Evolutionary conservation across 2,329 filamentous ascomycete genomes (phyloP), one percentile per base, ranked within the genome.

Genomic region (Ophiostoma pallidulum): DNA sequence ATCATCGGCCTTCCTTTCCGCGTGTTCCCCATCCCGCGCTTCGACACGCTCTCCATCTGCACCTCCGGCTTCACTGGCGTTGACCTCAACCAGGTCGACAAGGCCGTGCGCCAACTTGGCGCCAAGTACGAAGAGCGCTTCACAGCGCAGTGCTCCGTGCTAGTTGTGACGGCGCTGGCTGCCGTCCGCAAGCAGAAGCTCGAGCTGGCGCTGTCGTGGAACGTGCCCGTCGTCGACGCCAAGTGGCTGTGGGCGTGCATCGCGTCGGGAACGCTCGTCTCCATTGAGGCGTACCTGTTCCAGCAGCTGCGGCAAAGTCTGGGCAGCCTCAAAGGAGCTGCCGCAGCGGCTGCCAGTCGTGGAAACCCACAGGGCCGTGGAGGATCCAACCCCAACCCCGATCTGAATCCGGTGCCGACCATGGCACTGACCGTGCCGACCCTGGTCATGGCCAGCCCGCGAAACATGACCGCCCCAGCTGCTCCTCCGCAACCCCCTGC

Each of bases 211-310:
- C 62, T 79, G 8, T 74, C 82, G 56, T 86, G 86, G 72, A 74
- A 75, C 4, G 83, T 97, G 10, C 86, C 89, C 2, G 79, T 91
- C n/a, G 85, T 97, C 10, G 76, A 76, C 8, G 77, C 79, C 16
- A 77, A 83, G 19, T 98, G 92, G 92, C 70, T 98, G 3, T 92
- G 86, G 82, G 75, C 82, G 44, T 92, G 85, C 54, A 80, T 96
- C 43, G 70, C 73, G 58, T 76, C 68, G 0, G 77, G 77, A 5
- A 67, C 57, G 52, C 64, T 67, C 4, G 62, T 69, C 3, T 70
- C 75, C 1, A 61, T 72, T 37, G 65, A 70, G 33, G 56, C 62
- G 7, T 77, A 66, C 44, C 58, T 76, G 48, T 77, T 73, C 47
- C 62, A 70, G 0, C 69, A 74, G 51, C 57, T 77, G 24, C 64